phyloP scores from a whole-genome alignment of 345 rosid species.

The Barbarea vulgaris region DNA sequence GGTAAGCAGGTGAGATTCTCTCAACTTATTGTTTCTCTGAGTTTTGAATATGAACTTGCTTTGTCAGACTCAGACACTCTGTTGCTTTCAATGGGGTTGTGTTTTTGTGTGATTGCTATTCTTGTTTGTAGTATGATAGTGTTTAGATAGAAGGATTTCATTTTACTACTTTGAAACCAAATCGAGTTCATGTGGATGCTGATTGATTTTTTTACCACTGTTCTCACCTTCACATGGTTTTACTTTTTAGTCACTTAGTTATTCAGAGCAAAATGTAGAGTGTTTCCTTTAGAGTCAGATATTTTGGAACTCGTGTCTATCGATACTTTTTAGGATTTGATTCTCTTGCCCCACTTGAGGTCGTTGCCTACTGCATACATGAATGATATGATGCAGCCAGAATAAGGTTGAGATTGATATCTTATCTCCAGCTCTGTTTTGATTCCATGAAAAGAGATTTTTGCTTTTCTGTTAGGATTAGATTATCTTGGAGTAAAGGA shows the following conservation, averaged over 20 bases:
- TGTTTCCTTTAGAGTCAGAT: neutral
- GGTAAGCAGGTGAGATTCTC: conserved; percentile 64
- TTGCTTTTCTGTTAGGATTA: neutral
- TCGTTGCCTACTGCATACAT: neutral
- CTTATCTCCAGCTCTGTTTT: neutral
- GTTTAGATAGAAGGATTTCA: neutral
- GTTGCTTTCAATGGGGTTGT: conserved; percentile 2
- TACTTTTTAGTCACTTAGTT: neutral
- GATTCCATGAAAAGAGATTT: conserved; percentile 3
- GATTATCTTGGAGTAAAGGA: neutral
- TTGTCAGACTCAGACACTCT: neutral
- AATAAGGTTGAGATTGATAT: conserved; percentile 4
- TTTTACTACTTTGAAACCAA: neutral
- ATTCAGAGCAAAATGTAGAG: neutral
- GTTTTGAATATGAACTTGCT: neutral
- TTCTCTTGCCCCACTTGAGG: conserved; percentile 2
- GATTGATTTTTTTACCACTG: neutral
- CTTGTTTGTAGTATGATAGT: neutral
- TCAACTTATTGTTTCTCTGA: neutral
- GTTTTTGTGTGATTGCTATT: conserved; percentile 3
- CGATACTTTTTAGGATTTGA: neutral
- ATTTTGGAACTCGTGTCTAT: neutral
- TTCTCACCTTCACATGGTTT: neutral
- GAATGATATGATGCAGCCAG: conserved; percentile 1
- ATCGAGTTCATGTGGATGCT: neutral